phyloP scores from a whole-genome alignment of 768 basidiomycete species.

The Steccherinum ochraceum region DNA sequence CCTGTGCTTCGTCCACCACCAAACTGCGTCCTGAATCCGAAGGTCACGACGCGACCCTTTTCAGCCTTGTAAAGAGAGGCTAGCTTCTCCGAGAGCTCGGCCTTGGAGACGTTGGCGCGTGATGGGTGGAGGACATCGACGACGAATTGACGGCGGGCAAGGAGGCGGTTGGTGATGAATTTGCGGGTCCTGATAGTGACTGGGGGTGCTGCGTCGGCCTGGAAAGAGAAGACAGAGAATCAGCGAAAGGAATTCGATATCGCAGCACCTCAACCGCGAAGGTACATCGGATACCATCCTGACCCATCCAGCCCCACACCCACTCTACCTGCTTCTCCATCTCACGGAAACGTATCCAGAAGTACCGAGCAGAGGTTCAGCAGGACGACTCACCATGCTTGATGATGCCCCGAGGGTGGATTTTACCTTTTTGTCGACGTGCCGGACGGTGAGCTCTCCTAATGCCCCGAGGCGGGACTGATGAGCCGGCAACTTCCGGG shows the following conservation, averaged over 20 bases:
- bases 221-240: constrained; percentile 16
- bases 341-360: constrained; percentile 5
- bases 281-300: constrained; percentile 25
- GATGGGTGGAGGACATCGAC: constrained; percentile 95
- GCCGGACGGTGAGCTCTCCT: constrained; percentile 11
- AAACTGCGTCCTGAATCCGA: constrained; percentile 92
- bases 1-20: constrained; percentile 98
- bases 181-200: constrained; percentile 97
- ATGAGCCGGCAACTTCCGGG: background rate
- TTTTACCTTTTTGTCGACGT: constrained; percentile 24
- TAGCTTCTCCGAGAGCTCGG: constrained; percentile 89
- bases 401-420: constrained; percentile 18
- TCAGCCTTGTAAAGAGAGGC: constrained; percentile 90
- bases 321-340: constrained; percentile 1
- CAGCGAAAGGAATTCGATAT: constrained; percentile 7
- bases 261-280: constrained; percentile 5
- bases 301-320: constrained; percentile 27
- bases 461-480: background rate
- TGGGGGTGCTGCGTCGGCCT: constrained; percentile 79
- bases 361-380: constrained; percentile 11
- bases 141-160: constrained; percentile 93
- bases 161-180: constrained; percentile 98
- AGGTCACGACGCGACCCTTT: constrained; percentile 85
- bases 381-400: constrained; percentile 25
- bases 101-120: constrained; percentile 88